Evolutionary conservation across 164 flowering plant species (phyloP).

Genomic region (Vitis riparia): DNA sequence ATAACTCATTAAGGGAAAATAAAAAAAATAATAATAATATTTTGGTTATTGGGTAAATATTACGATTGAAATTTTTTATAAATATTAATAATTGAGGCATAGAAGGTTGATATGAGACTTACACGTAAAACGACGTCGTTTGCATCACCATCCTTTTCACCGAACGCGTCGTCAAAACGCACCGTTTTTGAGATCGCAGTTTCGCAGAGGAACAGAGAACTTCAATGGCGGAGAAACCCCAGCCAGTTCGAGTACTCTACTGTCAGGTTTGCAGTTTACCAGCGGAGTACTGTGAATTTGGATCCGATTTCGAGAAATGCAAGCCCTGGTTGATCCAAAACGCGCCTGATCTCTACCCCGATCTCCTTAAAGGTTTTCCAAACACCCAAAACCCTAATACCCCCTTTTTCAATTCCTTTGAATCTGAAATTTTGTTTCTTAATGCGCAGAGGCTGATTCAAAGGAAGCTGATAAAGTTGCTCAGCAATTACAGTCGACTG

Average conservation of each 20-base stretch:
- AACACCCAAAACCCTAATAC: neutral
- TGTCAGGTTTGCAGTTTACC: slow-evolving; percentile 79
- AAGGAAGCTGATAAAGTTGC: slow-evolving; percentile 66
- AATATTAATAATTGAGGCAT: too few species aligned
- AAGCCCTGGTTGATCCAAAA: slow-evolving; percentile 93
- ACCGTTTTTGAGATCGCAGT: neutral
- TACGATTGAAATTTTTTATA: too few species aligned
- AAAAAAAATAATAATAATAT: too few species aligned
- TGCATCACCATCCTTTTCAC: neutral
- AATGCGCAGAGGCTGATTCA: slow-evolving; percentile 48
- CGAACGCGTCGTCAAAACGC: slow-evolving; percentile 7
- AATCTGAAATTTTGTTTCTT: neutral
- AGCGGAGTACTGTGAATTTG: slow-evolving; percentile 93
- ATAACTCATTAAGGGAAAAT: too few species aligned
- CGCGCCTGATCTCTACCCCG: slow-evolving; percentile 81
- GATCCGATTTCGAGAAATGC: slow-evolving; percentile 92
- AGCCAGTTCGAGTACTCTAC: slow-evolving; percentile 68
- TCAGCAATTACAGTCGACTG: slow-evolving; percentile 57
- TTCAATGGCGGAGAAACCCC: slow-evolving; percentile 82
- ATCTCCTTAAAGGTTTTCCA: slow-evolving; percentile 70
- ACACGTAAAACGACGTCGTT: neutral
- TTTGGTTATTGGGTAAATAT: too few species aligned
- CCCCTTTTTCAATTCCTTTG: neutral
- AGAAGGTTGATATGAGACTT: neutral
- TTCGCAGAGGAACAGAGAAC: slow-evolving; percentile 6